These are phyloP conservation scores for Zarea fungicola DNA, from an alignment of 2,329 filamentous ascomycete genomes.

Conservation along the genomic window DNA sequence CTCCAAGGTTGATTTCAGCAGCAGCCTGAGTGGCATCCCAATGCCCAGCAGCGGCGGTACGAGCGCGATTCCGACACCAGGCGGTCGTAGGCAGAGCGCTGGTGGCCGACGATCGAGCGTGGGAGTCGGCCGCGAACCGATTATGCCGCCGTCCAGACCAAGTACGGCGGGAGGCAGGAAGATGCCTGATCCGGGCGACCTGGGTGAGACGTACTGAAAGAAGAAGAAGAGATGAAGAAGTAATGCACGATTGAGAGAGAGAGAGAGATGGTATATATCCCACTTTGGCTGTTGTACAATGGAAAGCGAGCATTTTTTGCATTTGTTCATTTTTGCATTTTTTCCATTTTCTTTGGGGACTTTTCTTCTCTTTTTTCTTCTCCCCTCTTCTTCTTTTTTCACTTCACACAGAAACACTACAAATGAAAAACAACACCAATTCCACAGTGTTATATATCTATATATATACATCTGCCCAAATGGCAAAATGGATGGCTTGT, in stretches of 20 bases:
- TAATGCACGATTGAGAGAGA: neutral
- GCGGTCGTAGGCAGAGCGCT: constrained; percentile 38
- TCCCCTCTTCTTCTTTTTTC: too few species aligned
- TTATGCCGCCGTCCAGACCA: constrained; percentile 22
- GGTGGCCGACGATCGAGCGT: constrained; percentile 39
- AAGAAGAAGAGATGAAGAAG: too few species aligned
- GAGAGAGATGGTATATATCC: neutral
- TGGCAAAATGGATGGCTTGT: neutral
- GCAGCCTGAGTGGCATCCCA: constrained; percentile 34
- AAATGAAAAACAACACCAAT: too few species aligned
- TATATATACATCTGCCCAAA: neutral
- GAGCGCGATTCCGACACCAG: constrained; percentile 43
- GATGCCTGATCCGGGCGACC: constrained; percentile 33
- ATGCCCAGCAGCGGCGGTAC: constrained; percentile 29
- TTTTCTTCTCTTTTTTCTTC: too few species aligned
- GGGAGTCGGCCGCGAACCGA: constrained; percentile 24
- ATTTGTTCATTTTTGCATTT: constrained; percentile 8
- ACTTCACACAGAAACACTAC: too few species aligned
- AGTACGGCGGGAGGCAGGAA: constrained; percentile 32
- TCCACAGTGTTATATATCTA: constrained; percentile 9
- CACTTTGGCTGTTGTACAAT: constrained; percentile 9
- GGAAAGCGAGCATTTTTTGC: constrained; percentile 12
- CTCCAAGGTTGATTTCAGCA: constrained; percentile 42
- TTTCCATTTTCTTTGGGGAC: too few species aligned
- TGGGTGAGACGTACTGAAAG: constrained; percentile 50